Evolutionary conservation across 2,329 filamentous ascomycete species (phyloP).

Genomic region (Ophiosphaerella herpotricha): DNA sequence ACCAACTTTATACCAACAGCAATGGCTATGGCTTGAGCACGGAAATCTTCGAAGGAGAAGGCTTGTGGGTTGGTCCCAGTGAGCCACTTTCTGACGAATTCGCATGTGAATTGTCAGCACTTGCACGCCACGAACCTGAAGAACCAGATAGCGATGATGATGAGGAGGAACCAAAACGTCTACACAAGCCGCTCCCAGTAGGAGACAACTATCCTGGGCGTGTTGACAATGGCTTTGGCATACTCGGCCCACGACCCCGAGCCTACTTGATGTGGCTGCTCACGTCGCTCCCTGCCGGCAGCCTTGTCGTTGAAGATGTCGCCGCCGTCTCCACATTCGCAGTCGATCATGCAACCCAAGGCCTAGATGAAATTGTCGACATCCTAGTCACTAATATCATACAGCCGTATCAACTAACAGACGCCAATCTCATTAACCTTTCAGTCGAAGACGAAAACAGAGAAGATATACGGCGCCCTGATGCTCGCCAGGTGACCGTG

Average conservation of each 20-base stretch:
- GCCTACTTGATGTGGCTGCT: conserved; percentile 83
- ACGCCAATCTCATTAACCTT: conserved; percentile 64
- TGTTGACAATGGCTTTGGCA: conserved; percentile 32
- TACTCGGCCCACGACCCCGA: conserved; percentile 31
- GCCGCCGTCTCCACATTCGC: conserved; percentile 86
- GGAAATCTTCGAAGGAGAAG: conserved; percentile 33
- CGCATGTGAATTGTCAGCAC: conserved; percentile 73
- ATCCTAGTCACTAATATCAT: conserved; percentile 83
- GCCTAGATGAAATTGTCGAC: conserved; percentile 89
- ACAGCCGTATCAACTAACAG: conserved; percentile 73
- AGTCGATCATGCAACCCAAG: conserved; percentile 81
- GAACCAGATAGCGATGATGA: conserved; percentile 72
- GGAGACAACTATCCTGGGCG: conserved; percentile 35
- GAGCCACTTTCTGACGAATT: conserved; percentile 80
- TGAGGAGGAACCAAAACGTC: conserved; percentile 60
- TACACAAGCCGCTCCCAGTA: conserved; percentile 29
- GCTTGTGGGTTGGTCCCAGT: conserved; percentile 74
- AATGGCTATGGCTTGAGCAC: conserved; percentile 8
- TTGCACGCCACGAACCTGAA: conserved; percentile 60
- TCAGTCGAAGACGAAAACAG: conserved; percentile 22
- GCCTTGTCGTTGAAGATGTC: conserved; percentile 79
- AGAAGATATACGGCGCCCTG: conserved; percentile 26
- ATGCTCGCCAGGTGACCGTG: conserved; percentile 36
- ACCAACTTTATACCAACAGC: conserved; percentile 62
- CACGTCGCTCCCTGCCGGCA: conserved; percentile 76